phyloP scores from a whole-genome alignment of 768 basidiomycete species.

The Amanita fuliginea region DNA sequence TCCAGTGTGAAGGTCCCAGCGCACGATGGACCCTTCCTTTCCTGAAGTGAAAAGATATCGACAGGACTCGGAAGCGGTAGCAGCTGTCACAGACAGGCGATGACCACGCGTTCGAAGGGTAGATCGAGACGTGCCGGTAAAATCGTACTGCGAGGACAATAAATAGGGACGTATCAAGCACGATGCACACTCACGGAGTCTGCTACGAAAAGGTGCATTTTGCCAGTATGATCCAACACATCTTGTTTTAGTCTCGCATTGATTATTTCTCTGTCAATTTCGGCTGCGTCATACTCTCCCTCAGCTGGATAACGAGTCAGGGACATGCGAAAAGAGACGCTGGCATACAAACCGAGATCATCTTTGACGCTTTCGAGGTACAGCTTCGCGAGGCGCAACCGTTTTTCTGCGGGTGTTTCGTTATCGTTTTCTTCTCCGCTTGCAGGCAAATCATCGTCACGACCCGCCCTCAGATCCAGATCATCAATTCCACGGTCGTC shows the following conservation, averaged over 20 bases:
- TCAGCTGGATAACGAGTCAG: conserved; percentile 37
- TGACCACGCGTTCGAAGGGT: conserved; percentile 61
- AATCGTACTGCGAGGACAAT: conserved; percentile 37
- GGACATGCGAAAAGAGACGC: not conserved
- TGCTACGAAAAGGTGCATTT: conserved; percentile 73
- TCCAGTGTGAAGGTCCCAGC: conserved; percentile 69
- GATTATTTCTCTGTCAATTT: conserved; percentile 89
- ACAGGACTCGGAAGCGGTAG: conserved; percentile 64
- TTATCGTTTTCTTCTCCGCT: conserved; percentile 79
- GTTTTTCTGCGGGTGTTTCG: conserved; percentile 91
- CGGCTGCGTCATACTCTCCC: conserved; percentile 90
- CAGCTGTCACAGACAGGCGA: conserved; percentile 71
- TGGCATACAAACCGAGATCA: conserved; percentile 41
- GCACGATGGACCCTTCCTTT: conserved; percentile 85
- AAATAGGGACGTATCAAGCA: not conserved
- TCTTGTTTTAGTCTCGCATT: conserved; percentile 86
- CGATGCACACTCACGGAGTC: conserved; percentile 39
- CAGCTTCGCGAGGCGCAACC: conserved; percentile 80
- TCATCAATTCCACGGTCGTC: conserved; percentile 53
- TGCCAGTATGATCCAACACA: conserved; percentile 83
- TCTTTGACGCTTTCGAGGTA: conserved; percentile 83
- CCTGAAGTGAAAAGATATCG: conserved; percentile 77
- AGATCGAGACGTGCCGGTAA: conserved; percentile 27
- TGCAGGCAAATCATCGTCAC: conserved; percentile 35
- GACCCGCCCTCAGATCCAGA: conserved; percentile 52